phyloP scores from a whole-genome alignment of 169 alveolate genomes.

The Eimeria brunetti region DNA sequence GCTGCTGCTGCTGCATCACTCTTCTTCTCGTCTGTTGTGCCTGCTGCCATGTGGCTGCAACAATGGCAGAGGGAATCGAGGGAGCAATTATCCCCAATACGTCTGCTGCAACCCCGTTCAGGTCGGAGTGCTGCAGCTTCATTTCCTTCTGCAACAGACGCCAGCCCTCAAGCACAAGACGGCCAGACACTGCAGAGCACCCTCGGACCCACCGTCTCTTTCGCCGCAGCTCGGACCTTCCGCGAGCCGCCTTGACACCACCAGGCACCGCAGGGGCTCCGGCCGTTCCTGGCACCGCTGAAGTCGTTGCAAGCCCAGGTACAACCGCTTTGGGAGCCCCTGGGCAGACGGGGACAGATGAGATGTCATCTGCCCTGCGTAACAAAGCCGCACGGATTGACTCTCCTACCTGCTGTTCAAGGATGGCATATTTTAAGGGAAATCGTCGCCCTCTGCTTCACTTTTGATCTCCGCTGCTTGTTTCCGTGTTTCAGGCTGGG shows the following conservation, averaged over 20 bases:
- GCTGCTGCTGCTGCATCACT: neutral
- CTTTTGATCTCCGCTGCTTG: neutral
- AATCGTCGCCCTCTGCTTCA: neutral
- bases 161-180: constrained; percentile 77
- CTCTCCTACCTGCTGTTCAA: neutral
- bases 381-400: neutral
- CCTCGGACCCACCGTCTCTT: constrained; percentile 54
- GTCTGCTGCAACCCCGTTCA: constrained; percentile 70
- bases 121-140: constrained; percentile 74
- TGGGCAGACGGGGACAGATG: constrained; percentile 2
- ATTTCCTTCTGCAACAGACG: constrained; percentile 74
- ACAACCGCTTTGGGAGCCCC: neutral
- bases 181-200: constrained; percentile 58
- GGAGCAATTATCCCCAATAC: constrained; percentile 55
- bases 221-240: neutral
- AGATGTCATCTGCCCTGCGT: constrained; percentile 62
- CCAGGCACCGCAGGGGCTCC: constrained; percentile 7
- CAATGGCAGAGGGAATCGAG: constrained; percentile 51
- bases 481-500: neutral
- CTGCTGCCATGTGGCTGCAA: constrained; percentile 75
- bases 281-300: neutral
- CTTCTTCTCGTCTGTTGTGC: constrained; percentile 66
- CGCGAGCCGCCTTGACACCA: neutral
- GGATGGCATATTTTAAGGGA: neutral
- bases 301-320: neutral